Conservation (phyloP, 2,329 filamentous ascomycete species). For the Aspergillus sp. region DNA sequence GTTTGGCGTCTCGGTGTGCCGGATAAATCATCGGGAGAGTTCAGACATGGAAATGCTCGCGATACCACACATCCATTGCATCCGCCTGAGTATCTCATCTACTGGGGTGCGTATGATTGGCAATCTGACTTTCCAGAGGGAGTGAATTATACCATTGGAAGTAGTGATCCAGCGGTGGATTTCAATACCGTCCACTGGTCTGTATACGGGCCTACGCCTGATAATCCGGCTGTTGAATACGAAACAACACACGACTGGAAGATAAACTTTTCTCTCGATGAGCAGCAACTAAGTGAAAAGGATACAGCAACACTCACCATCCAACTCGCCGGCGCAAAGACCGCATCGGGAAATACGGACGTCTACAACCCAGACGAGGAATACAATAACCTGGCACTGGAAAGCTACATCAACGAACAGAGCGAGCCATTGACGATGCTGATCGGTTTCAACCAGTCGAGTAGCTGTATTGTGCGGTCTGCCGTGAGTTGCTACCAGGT, state of each 20-base stretch:
- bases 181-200: slow-evolving; percentile 65
- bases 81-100: slow-evolving; percentile 57
- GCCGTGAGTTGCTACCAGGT: slow-evolving; percentile 60
- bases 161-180: slow-evolving; percentile 45
- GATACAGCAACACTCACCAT: slow-evolving; percentile 56
- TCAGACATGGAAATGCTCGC: slow-evolving; percentile 51
- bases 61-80: slow-evolving; percentile 47
- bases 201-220: slow-evolving; percentile 48
- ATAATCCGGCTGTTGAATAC: slow-evolving; percentile 38
- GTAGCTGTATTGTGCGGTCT: slow-evolving; percentile 57
- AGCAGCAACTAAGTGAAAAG: slow-evolving; percentile 38
- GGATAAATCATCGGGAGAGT: slow-evolving; percentile 59
- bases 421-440: slow-evolving; percentile 21
- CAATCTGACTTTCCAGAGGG: slow-evolving; percentile 55
- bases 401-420: slow-evolving; percentile 44
- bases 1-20: slow-evolving; percentile 61
- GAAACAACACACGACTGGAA: slow-evolving; percentile 54
- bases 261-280: slow-evolving; percentile 47
- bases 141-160: slow-evolving; percentile 54
- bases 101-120: slow-evolving; percentile 60
- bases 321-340: slow-evolving; percentile 60
- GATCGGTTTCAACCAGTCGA: slow-evolving; percentile 49
- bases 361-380: slow-evolving; percentile 51
- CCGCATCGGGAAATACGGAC: slow-evolving; percentile 59
- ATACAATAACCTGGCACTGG: slow-evolving; percentile 51